Percentiles rank a stretch among this genome's conserved stretches.
Evolutionary conservation across 2,329 filamentous ascomycete species (phyloP).

Genomic region (Microdochium nivale): DNA sequence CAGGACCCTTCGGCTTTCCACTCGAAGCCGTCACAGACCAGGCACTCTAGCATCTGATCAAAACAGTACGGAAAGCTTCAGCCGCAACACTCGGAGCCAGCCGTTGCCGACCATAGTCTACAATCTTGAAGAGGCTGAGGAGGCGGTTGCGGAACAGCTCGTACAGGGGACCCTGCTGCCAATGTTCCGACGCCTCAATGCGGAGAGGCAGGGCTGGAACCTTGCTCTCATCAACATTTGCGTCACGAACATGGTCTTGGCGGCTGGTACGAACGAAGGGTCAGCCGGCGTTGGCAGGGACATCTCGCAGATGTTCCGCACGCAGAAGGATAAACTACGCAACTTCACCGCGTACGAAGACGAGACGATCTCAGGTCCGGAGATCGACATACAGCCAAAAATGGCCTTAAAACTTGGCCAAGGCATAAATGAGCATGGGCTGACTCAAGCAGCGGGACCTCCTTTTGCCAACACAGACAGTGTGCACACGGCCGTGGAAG

Average conservation of each 20-base stretch:
- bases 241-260: conserved; percentile 71
- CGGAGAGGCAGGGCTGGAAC: conserved; percentile 64
- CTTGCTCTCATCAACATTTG: conserved; percentile 80
- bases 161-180: conserved; percentile 60
- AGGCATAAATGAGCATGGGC: not conserved
- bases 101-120: conserved; percentile 70
- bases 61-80: conserved; percentile 42
- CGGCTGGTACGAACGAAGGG: conserved; percentile 28
- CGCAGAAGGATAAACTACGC: conserved; percentile 60
- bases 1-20: conserved; percentile 72
- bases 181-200: conserved; percentile 67
- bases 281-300: conserved; percentile 57
- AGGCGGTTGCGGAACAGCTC: conserved; percentile 56
- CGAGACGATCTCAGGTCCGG: not conserved
- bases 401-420: not conserved
- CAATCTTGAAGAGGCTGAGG: conserved; percentile 46
- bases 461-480: not conserved
- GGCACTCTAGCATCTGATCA: conserved; percentile 34
- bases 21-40: conserved; percentile 45
- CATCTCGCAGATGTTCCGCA: conserved; percentile 74
- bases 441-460: not conserved
- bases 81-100: conserved; percentile 66
- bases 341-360: conserved; percentile 54
- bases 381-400: not conserved
- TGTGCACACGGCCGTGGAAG: not conserved